Percentiles rank a stretch among this genome's conserved stretches.
phyloP scores from a whole-genome alignment of 78 protist species.

The Dictyostelium capitatum region DNA sequence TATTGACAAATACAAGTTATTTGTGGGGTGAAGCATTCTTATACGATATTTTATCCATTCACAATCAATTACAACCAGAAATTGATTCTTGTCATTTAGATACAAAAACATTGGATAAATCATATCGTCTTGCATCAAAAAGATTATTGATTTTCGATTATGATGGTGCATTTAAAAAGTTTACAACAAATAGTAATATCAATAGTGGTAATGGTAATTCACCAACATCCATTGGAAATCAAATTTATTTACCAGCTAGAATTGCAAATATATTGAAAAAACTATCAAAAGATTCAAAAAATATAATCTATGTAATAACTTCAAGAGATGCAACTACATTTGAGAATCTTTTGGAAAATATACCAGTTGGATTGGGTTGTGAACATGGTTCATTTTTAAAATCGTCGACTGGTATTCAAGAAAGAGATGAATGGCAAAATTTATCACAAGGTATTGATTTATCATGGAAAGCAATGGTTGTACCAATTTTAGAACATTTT shows the following conservation, averaged over 20 bases:
- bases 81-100: conserved; percentile 14
- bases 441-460: conserved; percentile 35
- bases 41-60: conserved; percentile 3
- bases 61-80: background rate
- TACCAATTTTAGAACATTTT: conserved; percentile 45
- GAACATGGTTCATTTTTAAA: conserved; percentile 62
- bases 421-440: conserved; percentile 43
- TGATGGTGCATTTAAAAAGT: conserved; percentile 42
- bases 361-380: conserved; percentile 65
- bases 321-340: conserved; percentile 48
- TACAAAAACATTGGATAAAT: conserved; percentile 31
- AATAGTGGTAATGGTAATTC: background rate
- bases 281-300: conserved; percentile 48
- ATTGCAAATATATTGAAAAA: conserved; percentile 28
- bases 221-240: background rate
- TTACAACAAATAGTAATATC: background rate
- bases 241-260: conserved; percentile 6
- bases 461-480: conserved; percentile 55
- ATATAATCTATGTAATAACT: conserved; percentile 35
- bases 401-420: conserved; percentile 52
- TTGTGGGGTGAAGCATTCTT: conserved; percentile 70
- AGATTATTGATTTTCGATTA: conserved; percentile 55
- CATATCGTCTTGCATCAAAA: conserved; percentile 17
- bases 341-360: conserved; percentile 32
- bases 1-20: conserved; percentile 35